A percentile compares a stretch with the other conserved stretches of the same genome.
Conservation (phyloP, 352 stramenopile genomes). For the Pythium phragmitis region DNA sequence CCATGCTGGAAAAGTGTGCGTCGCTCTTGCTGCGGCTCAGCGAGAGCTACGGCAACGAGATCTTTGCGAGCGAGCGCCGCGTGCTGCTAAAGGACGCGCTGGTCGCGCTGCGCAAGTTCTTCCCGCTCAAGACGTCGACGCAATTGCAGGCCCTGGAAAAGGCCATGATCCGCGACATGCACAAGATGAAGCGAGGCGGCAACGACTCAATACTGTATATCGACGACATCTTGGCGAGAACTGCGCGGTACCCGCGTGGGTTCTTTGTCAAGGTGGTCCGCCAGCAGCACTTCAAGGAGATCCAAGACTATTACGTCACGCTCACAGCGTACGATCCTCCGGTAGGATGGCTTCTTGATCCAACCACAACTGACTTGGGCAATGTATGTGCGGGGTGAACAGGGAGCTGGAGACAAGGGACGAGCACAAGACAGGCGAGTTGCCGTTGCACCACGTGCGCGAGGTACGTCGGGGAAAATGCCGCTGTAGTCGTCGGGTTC, state of each 20-base stretch:
- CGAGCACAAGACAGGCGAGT: conserved; percentile 35
- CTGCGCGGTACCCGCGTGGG: conserved; percentile 46
- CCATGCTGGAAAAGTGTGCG: conserved; percentile 56
- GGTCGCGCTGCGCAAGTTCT: conserved; percentile 71
- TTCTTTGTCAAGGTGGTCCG: conserved; percentile 82
- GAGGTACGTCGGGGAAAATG: background rate
- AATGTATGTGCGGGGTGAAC: background rate
- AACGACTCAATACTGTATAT: conserved; percentile 76
- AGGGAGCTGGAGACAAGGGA: conserved; percentile 67
- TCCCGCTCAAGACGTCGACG: conserved; percentile 68
- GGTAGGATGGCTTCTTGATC: background rate
- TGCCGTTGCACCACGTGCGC: conserved; percentile 32
- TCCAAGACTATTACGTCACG: conserved; percentile 70
- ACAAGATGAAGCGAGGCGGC: conserved; percentile 69
- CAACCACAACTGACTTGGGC: background rate
- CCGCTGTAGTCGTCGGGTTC: background rate
- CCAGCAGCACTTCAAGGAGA: conserved; percentile 83
- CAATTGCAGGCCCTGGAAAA: conserved; percentile 80
- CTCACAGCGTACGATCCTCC: conserved; percentile 42
- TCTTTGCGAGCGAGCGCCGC: conserved; percentile 46
- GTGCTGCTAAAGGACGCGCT: conserved; percentile 76
- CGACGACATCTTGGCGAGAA: conserved; percentile 60
- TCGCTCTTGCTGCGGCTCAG: conserved; percentile 45
- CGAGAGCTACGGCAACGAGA: conserved; percentile 55
- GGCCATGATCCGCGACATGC: conserved; percentile 73